A percentile compares a stretch with the other conserved stretches of the same genome.
Conservation (phyloP, 2,329 filamentous ascomycete genomes). For the Arachnomyces sp. region DNA sequence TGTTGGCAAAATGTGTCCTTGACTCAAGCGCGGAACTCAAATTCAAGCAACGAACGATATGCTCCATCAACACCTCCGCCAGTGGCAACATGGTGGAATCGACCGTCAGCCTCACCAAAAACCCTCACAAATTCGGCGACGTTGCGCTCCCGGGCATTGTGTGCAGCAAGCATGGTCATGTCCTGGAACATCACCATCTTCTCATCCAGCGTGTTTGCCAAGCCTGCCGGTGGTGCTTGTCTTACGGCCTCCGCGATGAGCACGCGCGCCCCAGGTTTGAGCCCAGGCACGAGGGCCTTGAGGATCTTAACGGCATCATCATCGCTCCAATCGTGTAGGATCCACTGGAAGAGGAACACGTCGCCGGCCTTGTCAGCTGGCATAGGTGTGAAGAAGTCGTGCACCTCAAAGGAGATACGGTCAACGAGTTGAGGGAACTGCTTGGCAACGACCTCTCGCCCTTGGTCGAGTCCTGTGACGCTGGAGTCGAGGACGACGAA, state of each 20-base stretch:
- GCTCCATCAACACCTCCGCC: too few relatives aligned
- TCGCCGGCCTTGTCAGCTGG: constrained; percentile 47
- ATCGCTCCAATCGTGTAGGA: constrained; percentile 55
- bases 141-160: constrained; percentile 42
- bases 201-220: constrained; percentile 8
- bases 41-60: too few relatives aligned
- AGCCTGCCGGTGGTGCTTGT: too few relatives aligned
- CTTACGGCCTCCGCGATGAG: constrained; percentile 32
- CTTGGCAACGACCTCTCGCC: too few relatives aligned
- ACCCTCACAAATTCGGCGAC: constrained; percentile 40
- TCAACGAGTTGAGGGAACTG: too few relatives aligned
- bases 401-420: constrained; percentile 33
- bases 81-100: too few relatives aligned
- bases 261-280: constrained; percentile 48
- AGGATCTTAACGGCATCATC: constrained; percentile 44
- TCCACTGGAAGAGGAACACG: constrained; percentile 53
- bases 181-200: constrained; percentile 34
- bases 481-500: too few relatives aligned
- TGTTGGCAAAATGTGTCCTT: too few relatives aligned
- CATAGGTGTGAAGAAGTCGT: constrained; percentile 54
- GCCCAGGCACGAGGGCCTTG: constrained; percentile 44
- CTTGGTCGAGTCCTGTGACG: too few relatives aligned
- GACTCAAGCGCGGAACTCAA: too few relatives aligned
- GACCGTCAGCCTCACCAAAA: constrained; percentile 39
- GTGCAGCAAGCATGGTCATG: constrained; percentile 44